Conservation (phyloP, 2,329 filamentous ascomycete species). For the Ilyonectria robusta region DNA sequence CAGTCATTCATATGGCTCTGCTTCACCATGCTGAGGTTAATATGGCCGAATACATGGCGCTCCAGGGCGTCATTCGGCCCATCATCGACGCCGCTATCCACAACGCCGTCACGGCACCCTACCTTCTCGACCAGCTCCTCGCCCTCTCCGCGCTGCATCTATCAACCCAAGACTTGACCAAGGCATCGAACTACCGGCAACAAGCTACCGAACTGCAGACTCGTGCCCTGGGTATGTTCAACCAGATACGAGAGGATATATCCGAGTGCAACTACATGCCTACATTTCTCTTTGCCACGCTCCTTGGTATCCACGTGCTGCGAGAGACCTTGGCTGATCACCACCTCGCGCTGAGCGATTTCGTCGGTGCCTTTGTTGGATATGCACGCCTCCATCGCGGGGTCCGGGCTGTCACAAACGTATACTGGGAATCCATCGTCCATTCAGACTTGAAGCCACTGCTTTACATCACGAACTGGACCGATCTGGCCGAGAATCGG, state of each 20-base stretch:
- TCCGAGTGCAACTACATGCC: constrained; percentile 47
- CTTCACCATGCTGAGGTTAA: constrained; percentile 2
- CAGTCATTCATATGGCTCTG: background rate
- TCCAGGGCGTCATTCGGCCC: background rate
- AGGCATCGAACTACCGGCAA: constrained; percentile 42
- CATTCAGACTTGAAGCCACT: constrained; percentile 12
- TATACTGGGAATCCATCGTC: constrained; percentile 40
- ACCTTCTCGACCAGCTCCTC: constrained; percentile 47
- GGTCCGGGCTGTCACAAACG: constrained; percentile 50
- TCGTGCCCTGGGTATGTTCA: constrained; percentile 51
- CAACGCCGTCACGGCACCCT: constrained; percentile 2
- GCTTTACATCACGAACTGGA: background rate
- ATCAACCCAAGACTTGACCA: constrained; percentile 12
- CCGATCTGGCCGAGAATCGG: background rate
- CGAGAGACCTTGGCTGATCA: constrained; percentile 55
- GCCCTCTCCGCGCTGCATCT: constrained; percentile 56
- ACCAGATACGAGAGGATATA: constrained; percentile 31
- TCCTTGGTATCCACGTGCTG: constrained; percentile 59
- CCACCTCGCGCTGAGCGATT: constrained; percentile 47
- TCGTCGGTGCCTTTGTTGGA: constrained; percentile 49
- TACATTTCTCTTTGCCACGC: constrained; percentile 53
- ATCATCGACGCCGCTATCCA: background rate
- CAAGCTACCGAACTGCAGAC: constrained; percentile 56
- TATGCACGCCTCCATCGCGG: constrained; percentile 54
- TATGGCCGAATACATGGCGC: constrained; percentile 2